Percentiles rank a stretch among this genome's conserved stretches.
Conservation (phyloP, 2,329 filamentous ascomycete genomes). For the Neonectria ditissima region DNA sequence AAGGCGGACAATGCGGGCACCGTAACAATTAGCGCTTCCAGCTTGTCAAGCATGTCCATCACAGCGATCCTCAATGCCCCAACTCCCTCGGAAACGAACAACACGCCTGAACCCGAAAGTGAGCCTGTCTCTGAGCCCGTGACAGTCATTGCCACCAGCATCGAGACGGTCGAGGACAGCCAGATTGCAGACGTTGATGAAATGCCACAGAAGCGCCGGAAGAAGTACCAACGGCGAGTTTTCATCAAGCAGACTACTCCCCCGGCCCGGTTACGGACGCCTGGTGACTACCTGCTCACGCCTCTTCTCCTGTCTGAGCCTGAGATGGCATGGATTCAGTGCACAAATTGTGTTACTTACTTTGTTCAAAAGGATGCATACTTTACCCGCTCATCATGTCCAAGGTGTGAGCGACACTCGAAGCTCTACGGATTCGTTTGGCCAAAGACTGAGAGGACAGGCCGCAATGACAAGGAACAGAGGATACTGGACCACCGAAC, state of each 20-base stretch:
- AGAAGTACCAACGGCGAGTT: constrained; percentile 52
- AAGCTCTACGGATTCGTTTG: constrained; percentile 95
- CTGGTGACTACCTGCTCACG: constrained; percentile 87
- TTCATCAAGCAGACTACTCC: constrained; percentile 51
- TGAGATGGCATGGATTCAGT: constrained; percentile 86
- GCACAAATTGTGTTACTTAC: constrained; percentile 81
- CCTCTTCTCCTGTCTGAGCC: constrained; percentile 79
- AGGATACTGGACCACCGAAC: constrained; percentile 85
- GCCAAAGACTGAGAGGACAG: constrained; percentile 92
- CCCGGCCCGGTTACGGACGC: constrained; percentile 61
- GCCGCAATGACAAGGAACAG: constrained; percentile 77
- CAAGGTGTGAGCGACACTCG: constrained; percentile 92
- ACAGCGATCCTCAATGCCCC: constrained; percentile 49
- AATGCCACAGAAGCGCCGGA: constrained; percentile 47
- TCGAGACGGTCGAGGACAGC: constrained; percentile 37
- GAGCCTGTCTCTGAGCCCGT: constrained; percentile 21
- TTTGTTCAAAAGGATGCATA: constrained; percentile 94
- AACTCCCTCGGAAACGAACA: constrained; percentile 31
- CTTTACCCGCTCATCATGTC: constrained; percentile 85
- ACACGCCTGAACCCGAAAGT: constrained; percentile 30
- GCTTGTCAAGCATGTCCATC: constrained; percentile 48
- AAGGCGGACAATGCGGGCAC: constrained; percentile 6
- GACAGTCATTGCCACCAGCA: constrained; percentile 38
- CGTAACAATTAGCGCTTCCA: constrained; percentile 23
- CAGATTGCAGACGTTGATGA: constrained; percentile 34